Base-by-base conservation (phyloP, 192 early-diverging fungal species). In the Backusella tarrabulga region DNA sequence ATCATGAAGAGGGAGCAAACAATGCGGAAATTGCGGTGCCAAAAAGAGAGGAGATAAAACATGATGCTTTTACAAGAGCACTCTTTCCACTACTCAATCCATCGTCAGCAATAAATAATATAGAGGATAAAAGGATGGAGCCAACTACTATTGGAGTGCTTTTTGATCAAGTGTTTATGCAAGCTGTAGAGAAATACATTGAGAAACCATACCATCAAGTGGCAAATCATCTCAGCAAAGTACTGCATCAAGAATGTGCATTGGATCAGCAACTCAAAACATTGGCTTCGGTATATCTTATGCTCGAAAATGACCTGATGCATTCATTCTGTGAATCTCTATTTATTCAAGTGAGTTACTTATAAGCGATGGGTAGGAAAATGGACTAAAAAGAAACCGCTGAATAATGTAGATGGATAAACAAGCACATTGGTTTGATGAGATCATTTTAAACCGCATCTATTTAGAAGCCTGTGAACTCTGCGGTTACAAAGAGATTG, bases 231-330 rank as follows among this genome's bases (percentile, higher is more conserved):
- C 40, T 85, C 26, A 74, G 78, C 67, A 34, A 68, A 17, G 34
- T 77, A 17, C 72, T 85, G 8, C 73, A 76, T 56, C 44, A 78
- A 12, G 23, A 77, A 19, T 80, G 76, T 71, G 38, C 69, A 6
- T 52, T 85, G 26, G 34, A 32, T 23, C 69, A 60, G 12, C 84
- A 85, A 54, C 50, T 85, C 14, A 46, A 73, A 23, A 54, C 52
- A 12, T 72, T 85, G n/a, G 44, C 79, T 3, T 76, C 79, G n/a
- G 35, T 85, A 8, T 85, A 83, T 71, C 56, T 85, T 6, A 78
- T 85, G 82, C 70, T 83, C 4, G 76, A 83, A 74, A 79, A 79
- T 23, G 82, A 83, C 54, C 14, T 83, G 63, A 85, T 85, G 82
- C 75, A 83, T 50, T 56, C 32, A n/a, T 80, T 85, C 56, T 73